Percentiles rank a stretch among this genome's conserved stretches.
Conservation (phyloP, 352 stramenopile genomes). For the Phytopythium aichiense region DNA sequence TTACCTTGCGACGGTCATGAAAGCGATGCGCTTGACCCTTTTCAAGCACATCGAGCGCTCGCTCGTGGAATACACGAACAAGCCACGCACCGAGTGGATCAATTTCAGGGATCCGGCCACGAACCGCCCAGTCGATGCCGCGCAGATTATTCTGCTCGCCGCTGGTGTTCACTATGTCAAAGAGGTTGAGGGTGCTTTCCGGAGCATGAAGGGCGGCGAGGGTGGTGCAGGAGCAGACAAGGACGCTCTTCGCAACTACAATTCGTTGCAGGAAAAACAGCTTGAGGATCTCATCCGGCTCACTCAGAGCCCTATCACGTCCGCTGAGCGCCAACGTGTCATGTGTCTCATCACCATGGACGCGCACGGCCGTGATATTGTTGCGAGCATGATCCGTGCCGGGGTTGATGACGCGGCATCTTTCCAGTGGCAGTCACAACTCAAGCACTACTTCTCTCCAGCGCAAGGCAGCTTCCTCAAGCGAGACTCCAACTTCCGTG, state of each 20-base stretch:
- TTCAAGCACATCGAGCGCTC: conserved; percentile 94
- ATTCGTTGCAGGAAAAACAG: conserved; percentile 90
- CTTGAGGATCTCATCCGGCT: conserved; percentile 93
- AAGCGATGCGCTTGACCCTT: conserved; percentile 92
- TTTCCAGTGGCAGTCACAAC: conserved; percentile 95
- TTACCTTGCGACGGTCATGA: conserved; percentile 95
- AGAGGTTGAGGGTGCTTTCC: conserved; percentile 88
- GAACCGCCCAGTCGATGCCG: conserved; percentile 89
- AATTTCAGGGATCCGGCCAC: conserved; percentile 88
- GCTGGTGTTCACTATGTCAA: conserved; percentile 92
- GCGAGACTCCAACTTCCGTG: conserved; percentile 87
- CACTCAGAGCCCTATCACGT: conserved; percentile 90
- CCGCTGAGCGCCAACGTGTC: conserved; percentile 90
- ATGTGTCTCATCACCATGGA: conserved; percentile 97
- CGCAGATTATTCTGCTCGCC: conserved; percentile 93
- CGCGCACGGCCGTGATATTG: conserved; percentile 92
- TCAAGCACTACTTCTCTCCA: conserved; percentile 94
- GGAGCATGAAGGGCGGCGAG: conserved; percentile 49
- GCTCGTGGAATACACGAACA: conserved; percentile 87
- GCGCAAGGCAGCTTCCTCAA: conserved; percentile 87
- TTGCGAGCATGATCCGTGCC: conserved; percentile 93
- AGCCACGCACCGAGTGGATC: conserved; percentile 94
- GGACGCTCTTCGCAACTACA: conserved; percentile 89
- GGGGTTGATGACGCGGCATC: conserved; percentile 77
- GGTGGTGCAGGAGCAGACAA: conserved; percentile 34